Evolutionary conservation across 306 rosid species (phyloP), one percentile per base, ranked within the genome.

Genomic region (Pterocarpus macrocarpus): DNA sequence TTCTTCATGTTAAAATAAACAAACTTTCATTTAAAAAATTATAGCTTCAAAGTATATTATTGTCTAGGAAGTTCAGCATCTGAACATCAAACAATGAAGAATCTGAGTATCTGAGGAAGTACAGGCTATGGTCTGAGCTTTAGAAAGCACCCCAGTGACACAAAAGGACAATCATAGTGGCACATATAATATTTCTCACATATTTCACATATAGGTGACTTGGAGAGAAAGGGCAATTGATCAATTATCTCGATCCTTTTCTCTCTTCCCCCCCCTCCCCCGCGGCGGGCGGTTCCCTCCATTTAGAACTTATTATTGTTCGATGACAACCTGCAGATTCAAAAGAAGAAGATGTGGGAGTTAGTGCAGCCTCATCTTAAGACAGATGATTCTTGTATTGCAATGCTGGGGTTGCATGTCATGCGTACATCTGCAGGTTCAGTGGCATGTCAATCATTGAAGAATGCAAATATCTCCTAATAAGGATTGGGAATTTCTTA

Each of bases 291-390:
- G 28, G 28, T 22, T 22, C 28, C 28, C 28, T 22, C 28, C 11
- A 41, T 67, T 33, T 38, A 17, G 33, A 41, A 17, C 45, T 78
- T 16, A 67, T 12, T 59, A 52, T 82, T 53, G 28, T 53, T 53
- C 59, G 4, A 14, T 77, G 73, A 41, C 80, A 59, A 76, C 63
- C 5, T 63, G 88, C 90, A 92, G 97, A 77, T 92, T 83, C 92
- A 88, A 72, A 93, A 93, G 91, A 91, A 88, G 79, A 93, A 89
- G 88, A 84, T 85, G 44, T 93, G 97, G 97, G 97, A 93, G 68
- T 59, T 45, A 50, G 94, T 93, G 69, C 95, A 93, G 64, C 96
- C 92, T 76, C 92, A 93, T 84, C 89, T 93, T 3, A 91, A 83
- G 89, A 91, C 94, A 1, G 89, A 91, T 73, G 88, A 11, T 77